Percentiles rank a stretch among this genome's conserved stretches.
Evolutionary conservation across 1,284 basidiomycete species (phyloP).

Genomic region (Marasmius tenuissimus): DNA sequence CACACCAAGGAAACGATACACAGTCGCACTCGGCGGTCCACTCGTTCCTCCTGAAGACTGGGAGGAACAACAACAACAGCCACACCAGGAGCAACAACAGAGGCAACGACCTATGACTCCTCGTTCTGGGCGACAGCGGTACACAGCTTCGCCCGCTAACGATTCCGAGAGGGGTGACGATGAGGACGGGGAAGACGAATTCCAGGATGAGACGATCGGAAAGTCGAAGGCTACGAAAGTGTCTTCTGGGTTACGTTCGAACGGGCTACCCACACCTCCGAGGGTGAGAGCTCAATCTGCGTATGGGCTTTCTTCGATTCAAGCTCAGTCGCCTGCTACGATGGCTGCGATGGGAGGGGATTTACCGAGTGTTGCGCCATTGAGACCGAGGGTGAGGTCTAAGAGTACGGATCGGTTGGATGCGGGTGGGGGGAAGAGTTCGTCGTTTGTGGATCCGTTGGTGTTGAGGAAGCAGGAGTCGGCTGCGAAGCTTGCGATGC

Average conservation of each 20-base stretch:
- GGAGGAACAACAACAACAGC: slow-evolving; percentile 18
- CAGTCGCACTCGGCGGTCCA: slow-evolving; percentile 74
- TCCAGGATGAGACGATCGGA: slow-evolving; percentile 63
- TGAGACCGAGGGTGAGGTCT: slow-evolving; percentile 48
- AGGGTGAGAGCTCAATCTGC: slow-evolving; percentile 49
- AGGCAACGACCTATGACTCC: slow-evolving; percentile 16
- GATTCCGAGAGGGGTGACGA: slow-evolving; percentile 27
- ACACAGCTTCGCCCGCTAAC: slow-evolving; percentile 37
- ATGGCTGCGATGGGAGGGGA: not conserved
- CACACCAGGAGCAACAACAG: not conserved
- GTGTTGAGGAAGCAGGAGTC: slow-evolving; percentile 64
- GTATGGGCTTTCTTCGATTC: slow-evolving; percentile 41
- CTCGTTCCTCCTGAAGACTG: slow-evolving; percentile 49
- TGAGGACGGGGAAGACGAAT: slow-evolving; percentile 33
- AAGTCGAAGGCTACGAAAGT: slow-evolving; percentile 40
- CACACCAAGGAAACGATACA: slow-evolving; percentile 74
- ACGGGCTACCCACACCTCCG: not conserved
- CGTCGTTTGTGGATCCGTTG: slow-evolving; percentile 78
- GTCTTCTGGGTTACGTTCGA: slow-evolving; percentile 9
- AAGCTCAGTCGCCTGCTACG: slow-evolving; percentile 2
- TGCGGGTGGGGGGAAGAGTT: slow-evolving; percentile 29
- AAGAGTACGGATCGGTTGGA: slow-evolving; percentile 51
- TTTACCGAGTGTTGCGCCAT: slow-evolving; percentile 31
- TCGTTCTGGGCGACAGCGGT: slow-evolving; percentile 39
- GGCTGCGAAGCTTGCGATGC: slow-evolving; percentile 35